phyloP scores from a whole-genome alignment of 495 filamentous ascomycete species.

The Talaromyces liani region DNA sequence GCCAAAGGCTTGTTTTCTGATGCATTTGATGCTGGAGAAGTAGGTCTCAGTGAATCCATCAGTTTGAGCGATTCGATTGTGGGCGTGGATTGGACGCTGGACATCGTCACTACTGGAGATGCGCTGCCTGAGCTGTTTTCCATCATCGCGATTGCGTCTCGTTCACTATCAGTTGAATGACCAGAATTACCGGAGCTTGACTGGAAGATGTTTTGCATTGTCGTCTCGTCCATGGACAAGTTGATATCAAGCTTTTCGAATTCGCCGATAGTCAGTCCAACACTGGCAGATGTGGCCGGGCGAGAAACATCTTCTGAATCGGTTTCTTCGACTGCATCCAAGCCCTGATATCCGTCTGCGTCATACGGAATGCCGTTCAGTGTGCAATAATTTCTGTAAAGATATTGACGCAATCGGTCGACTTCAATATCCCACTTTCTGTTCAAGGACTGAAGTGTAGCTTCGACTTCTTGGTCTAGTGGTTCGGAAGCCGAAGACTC shows the following conservation, averaged over 20 bases:
- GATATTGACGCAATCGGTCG: slow-evolving; percentile 47
- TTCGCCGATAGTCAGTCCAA: not conserved
- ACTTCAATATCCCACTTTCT: slow-evolving; percentile 58
- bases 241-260: slow-evolving; percentile 3
- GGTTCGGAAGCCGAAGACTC: slow-evolving; percentile 22
- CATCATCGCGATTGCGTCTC: not conserved
- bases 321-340: not conserved
- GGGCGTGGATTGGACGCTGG: not conserved
- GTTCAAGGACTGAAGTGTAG: slow-evolving; percentile 47
- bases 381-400: slow-evolving; percentile 55
- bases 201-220: not conserved
- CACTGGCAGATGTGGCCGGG: not conserved
- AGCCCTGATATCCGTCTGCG: not conserved
- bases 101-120: slow-evolving; percentile 7
- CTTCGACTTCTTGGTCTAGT: slow-evolving; percentile 42
- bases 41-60: not conserved
- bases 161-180: slow-evolving; percentile 1
- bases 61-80: slow-evolving; percentile 2
- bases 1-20: not conserved
- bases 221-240: not conserved
- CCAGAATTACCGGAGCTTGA: not conserved
- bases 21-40: not conserved
- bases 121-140: not conserved
- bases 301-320: slow-evolving; percentile 1
- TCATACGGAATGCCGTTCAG: slow-evolving; percentile 30